Evolutionary conservation across 768 basidiomycete species (phyloP), one percentile per base, ranked within the genome.

Genomic region (Leccinum disarticulatum): DNA sequence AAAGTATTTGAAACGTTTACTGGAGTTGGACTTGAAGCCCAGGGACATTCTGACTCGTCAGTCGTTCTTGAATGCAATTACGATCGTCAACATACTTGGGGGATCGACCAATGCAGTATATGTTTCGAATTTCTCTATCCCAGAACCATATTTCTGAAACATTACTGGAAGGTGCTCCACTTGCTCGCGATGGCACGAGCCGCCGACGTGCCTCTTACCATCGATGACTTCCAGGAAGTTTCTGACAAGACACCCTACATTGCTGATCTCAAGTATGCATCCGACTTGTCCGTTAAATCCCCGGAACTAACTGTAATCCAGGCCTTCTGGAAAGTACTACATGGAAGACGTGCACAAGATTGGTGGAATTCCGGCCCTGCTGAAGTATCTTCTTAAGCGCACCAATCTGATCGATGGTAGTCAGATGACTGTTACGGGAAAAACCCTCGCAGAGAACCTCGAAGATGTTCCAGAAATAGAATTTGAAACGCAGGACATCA

Each of bases 331-430:
- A 27, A 85, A 85, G 76, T 95, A 92, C 73, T 86, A 88, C 68
- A 94, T 95, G 91, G 88, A 93, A 73, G 93, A 95, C 66, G 80
- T 95, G 50, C 93, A 95, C 77, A 84, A 81, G 62, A 85, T 89
- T 59, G 93, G 93, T 30, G 93, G 93, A 58, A 83, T 93, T 55
- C 93, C 93, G 0, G 90, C 90, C 1, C 80, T 94, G 54, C 73
- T 94, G 60, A 94, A 93, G 74, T 93, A 93, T 71, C 80, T 94
- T 46, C 76, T 93, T 52, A 87, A 89, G 64, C 77, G 90, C 69
- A 89, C 88, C 11, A 79, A 88, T 70, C 77, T 94, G 60, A 88
- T 94, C 62, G 89, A 93, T 70, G 91, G 91, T 41, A 83, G 79
- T 60, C 88, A 90, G 66, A 76, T 94, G 73, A 98, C 95, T 36